phyloP scores from a whole-genome alignment of 768 basidiomycete species.

The Plicaturopsis crispa region DNA sequence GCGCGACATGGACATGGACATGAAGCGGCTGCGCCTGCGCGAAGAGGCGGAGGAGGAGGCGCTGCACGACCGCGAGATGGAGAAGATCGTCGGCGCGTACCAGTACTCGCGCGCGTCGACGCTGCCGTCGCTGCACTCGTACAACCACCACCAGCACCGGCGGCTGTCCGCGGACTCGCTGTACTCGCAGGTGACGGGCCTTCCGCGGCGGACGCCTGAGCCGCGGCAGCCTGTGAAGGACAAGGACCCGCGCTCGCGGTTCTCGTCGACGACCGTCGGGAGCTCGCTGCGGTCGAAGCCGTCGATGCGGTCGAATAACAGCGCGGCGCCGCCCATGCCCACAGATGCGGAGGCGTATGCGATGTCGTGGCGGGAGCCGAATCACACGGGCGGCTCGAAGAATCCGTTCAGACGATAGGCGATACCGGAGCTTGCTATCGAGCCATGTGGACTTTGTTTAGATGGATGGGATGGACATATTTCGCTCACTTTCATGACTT shows the following conservation, averaged over 20 bases:
- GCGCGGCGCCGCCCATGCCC: slow-evolving; percentile 18
- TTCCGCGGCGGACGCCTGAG: slow-evolving; percentile 52
- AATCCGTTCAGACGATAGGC: slow-evolving; percentile 47
- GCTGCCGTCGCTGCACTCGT: slow-evolving; percentile 29
- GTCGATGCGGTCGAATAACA: slow-evolving; percentile 17
- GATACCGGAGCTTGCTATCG: too few relatives aligned
- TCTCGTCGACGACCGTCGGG: slow-evolving; percentile 38
- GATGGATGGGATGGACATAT: too few relatives aligned
- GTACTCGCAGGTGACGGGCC: slow-evolving; percentile 65
- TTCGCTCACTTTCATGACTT: too few relatives aligned
- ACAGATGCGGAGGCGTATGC: slow-evolving; percentile 62
- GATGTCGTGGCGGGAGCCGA: slow-evolving; percentile 34
- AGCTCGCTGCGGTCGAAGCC: slow-evolving; percentile 26
- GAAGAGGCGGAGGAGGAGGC: slow-evolving; percentile 47
- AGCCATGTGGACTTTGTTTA: too few relatives aligned
- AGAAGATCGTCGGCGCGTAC: slow-evolving; percentile 42
- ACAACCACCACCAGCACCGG: slow-evolving; percentile 14
- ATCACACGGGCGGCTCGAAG: slow-evolving; percentile 33
- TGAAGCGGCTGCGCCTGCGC: slow-evolving; percentile 40
- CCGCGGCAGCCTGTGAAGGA: slow-evolving; percentile 66
- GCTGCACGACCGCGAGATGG: slow-evolving; percentile 38
- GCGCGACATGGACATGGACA: slow-evolving; percentile 40
- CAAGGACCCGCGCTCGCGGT: slow-evolving; percentile 34
- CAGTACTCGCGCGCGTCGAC: slow-evolving; percentile 37
- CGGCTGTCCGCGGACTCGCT: slow-evolving; percentile 43